phyloP scores from a whole-genome alignment of 1,139 yeast species.

The Yamadazyma oceani region DNA sequence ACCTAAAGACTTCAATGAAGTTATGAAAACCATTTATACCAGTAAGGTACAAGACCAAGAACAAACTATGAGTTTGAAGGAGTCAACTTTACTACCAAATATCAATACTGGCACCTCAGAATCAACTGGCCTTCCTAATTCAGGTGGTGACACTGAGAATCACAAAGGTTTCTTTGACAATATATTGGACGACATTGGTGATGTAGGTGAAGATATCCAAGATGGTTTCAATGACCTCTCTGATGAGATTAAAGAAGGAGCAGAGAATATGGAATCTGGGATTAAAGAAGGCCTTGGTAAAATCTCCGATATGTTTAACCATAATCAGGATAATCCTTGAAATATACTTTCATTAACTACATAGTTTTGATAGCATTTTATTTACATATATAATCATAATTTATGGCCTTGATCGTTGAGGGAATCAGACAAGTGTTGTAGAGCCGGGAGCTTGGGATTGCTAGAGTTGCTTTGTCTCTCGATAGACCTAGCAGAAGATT shows the following conservation, averaged over 20 bases:
- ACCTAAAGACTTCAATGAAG: conserved; percentile 11
- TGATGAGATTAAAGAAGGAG: conserved; percentile 16
- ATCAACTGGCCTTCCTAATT: conserved; percentile 6
- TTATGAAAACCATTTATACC: conserved; percentile 8
- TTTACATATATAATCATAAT: neutral
- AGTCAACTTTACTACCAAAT: conserved; percentile 30
- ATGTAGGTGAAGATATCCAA: conserved; percentile 19
- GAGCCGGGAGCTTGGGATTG: conserved; percentile 13
- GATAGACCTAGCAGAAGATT: conserved; percentile 6
- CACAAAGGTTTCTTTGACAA: conserved; percentile 17
- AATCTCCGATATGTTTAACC: conserved; percentile 8
- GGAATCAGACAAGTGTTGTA: conserved; percentile 17
- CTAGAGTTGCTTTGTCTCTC: conserved; percentile 4
- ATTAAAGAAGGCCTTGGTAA: conserved; percentile 8
- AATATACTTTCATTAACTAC: too few relatives aligned
- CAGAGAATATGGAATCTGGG: conserved; percentile 13
- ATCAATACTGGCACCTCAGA: conserved; percentile 20
- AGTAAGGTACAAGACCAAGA: conserved; percentile 19
- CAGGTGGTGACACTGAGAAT: conserved; percentile 13
- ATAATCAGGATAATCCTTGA: neutral
- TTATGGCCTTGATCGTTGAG: conserved; percentile 9
- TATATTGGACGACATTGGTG: conserved; percentile 24
- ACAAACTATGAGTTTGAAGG: conserved; percentile 29
- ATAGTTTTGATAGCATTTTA: too few relatives aligned
- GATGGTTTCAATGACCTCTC: conserved; percentile 16